Conservation (phyloP, 1,284 basidiomycete species). For the Butyriboletus pseudospeciosus region DNA sequence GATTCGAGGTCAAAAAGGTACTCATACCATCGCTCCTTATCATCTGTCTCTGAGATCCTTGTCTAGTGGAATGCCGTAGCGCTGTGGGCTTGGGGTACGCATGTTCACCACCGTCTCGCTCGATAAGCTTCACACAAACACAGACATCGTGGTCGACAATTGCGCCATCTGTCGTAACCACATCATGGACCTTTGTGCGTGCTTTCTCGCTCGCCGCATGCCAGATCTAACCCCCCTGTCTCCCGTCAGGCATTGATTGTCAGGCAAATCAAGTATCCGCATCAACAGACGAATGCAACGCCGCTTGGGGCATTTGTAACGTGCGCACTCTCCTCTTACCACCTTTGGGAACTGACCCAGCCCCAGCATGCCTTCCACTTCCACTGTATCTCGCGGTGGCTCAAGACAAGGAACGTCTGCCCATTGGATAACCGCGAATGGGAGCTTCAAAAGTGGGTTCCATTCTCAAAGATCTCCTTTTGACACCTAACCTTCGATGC, state of each 20-base stretch:
- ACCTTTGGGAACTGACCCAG: not conserved
- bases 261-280: slow-evolving; percentile 98
- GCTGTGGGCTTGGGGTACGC: slow-evolving; percentile 92
- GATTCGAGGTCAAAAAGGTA: slow-evolving; percentile 97
- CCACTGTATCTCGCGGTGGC: slow-evolving; percentile 99
- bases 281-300: slow-evolving; percentile 95
- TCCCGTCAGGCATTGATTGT: slow-evolving; percentile 87
- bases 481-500: not conserved
- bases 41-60: slow-evolving; percentile 6
- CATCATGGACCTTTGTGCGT: slow-evolving; percentile 96
- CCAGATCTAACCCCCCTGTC: slow-evolving; percentile 7
- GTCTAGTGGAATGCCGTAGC: slow-evolving; percentile 92
- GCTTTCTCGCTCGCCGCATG: slow-evolving; percentile 5
- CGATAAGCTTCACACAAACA: slow-evolving; percentile 12
- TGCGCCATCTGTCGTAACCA: slow-evolving; percentile 96
- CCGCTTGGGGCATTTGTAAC: slow-evolving; percentile 99
- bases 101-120: not conserved
- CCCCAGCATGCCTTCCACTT: slow-evolving; percentile 98
- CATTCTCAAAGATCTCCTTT: not conserved
- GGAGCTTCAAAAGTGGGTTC: slow-evolving; percentile 85
- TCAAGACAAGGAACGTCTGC: slow-evolving; percentile 99
- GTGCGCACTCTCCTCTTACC: slow-evolving; percentile 46
- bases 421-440: slow-evolving; percentile 96
- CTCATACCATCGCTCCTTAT: slow-evolving; percentile 16
- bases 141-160: slow-evolving; percentile 94